Evolutionary conservation across 257 asterid genomes (phyloP).

Genomic region (Salvia hispanica): DNA sequence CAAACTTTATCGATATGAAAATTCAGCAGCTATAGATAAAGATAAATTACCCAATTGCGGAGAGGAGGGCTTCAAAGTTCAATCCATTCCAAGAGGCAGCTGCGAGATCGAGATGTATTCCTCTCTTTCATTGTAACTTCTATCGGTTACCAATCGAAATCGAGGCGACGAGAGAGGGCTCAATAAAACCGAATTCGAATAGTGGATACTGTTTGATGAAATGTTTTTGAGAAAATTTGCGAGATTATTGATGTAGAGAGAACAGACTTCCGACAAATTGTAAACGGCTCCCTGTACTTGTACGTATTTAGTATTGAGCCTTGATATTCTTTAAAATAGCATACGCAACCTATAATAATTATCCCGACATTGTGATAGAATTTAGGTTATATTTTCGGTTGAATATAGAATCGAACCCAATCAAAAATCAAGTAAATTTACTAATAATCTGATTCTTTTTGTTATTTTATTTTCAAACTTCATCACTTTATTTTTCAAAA

Average conservation of each 20-base stretch:
- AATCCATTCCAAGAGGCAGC: slow-evolving; percentile 81
- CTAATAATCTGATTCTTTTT: too few relatives aligned
- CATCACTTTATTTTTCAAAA: too few relatives aligned
- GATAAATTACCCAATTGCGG: slow-evolving; percentile 53
- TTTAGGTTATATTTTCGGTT: too few relatives aligned
- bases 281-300: slow-evolving; percentile 3
- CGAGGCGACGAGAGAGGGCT: slow-evolving; percentile 51
- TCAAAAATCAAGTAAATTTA: too few relatives aligned
- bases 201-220: slow-evolving; percentile 34
- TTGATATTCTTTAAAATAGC: neutral
- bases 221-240: slow-evolving; percentile 15
- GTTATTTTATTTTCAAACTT: too few relatives aligned
- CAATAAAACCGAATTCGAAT: slow-evolving; percentile 51
- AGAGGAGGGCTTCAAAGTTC: slow-evolving; percentile 68
- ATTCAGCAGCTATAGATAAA: neutral
- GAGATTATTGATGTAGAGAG: slow-evolving; percentile 11
- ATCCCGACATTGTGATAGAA: too few relatives aligned
- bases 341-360: neutral
- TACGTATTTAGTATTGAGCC: neutral
- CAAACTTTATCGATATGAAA: neutral
- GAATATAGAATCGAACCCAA: too few relatives aligned
- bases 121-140: slow-evolving; percentile 28
- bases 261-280: neutral
- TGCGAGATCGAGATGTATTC: slow-evolving; percentile 31
- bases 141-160: slow-evolving; percentile 36